Conservation (phyloP, 495 filamentous ascomycete species). For the Pyrenopolyporus hunteri region DNA sequence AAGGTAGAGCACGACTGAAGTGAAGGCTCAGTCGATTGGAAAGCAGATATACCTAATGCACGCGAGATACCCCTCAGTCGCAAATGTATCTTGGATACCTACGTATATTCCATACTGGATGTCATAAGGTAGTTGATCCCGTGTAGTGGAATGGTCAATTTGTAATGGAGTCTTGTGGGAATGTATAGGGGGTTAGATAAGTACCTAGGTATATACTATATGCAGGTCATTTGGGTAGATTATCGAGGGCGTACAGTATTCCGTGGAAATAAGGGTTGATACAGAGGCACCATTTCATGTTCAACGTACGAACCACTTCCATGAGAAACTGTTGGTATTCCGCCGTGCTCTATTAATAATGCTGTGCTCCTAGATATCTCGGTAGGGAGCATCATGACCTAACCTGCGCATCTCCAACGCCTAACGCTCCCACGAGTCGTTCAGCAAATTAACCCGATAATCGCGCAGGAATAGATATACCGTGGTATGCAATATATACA, state of each 20-base stretch:
- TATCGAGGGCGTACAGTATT: too few species aligned
- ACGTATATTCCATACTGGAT: too few species aligned
- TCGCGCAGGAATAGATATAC: not conserved
- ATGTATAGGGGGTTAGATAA: too few species aligned
- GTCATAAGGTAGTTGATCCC: too few species aligned
- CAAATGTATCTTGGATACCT: constrained; percentile 7
- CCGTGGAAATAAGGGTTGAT: not conserved
- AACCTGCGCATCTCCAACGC: constrained; percentile 15
- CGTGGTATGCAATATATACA: not conserved
- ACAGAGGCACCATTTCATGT: too few species aligned
- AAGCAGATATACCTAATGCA: not conserved
- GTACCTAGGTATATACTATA: too few species aligned
- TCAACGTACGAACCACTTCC: not conserved
- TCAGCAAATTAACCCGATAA: not conserved
- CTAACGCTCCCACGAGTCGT: not conserved
- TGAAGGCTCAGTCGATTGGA: not conserved
- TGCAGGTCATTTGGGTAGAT: too few species aligned
- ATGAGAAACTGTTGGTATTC: not conserved
- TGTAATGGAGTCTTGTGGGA: too few species aligned
- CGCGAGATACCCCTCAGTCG: constrained; percentile 31
- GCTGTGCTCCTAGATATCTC: not conserved
- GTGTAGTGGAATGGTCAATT: too few species aligned
- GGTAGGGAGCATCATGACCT: not conserved
- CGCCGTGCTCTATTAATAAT: constrained; percentile 5
- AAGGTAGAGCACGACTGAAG: not conserved